These are phyloP conservation scores for Rhizophagus prolifer DNA, from an alignment of 192 early-diverging fungal species.

Conservation along the genomic window DNA sequence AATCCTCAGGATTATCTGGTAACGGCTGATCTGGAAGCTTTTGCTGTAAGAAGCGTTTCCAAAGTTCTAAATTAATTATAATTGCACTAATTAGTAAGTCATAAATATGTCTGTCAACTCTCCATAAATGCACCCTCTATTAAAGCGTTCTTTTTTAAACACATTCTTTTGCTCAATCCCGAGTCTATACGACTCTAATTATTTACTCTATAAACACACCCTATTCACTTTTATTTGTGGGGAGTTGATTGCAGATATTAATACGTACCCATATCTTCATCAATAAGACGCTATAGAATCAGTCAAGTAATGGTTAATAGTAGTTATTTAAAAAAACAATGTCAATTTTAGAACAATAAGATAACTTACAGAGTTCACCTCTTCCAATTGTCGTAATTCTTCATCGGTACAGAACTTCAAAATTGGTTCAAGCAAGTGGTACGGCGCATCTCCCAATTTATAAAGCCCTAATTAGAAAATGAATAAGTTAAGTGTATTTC, in stretches of 20 bases:
- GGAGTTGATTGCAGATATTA: no score
- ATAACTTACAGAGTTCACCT: background rate
- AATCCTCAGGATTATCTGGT: background rate
- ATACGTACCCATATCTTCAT: background rate
- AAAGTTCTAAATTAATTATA: background rate
- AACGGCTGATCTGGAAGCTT: background rate
- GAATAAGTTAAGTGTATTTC: background rate
- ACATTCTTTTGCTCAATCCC: no score
- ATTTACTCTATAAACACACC: no score
- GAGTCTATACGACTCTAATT: no score
- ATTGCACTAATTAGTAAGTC: background rate
- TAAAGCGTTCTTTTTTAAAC: no score
- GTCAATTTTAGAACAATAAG: background rate
- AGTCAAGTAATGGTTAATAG: background rate
- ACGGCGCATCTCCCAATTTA: background rate
- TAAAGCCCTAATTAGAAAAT: background rate
- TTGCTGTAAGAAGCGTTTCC: background rate
- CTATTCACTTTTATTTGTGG: no score
- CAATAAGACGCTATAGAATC: background rate
- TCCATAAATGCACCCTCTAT: no score
- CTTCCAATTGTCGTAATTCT: background rate
- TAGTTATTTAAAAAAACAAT: background rate
- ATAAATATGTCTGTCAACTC: no score
- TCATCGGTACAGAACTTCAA: background rate
- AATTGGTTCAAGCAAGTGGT: background rate